Evolutionary conservation across 2,329 filamentous ascomycete genomes (phyloP), one percentile per base, ranked within the genome.

Genomic region (Dactylonectria macrodidyma): DNA sequence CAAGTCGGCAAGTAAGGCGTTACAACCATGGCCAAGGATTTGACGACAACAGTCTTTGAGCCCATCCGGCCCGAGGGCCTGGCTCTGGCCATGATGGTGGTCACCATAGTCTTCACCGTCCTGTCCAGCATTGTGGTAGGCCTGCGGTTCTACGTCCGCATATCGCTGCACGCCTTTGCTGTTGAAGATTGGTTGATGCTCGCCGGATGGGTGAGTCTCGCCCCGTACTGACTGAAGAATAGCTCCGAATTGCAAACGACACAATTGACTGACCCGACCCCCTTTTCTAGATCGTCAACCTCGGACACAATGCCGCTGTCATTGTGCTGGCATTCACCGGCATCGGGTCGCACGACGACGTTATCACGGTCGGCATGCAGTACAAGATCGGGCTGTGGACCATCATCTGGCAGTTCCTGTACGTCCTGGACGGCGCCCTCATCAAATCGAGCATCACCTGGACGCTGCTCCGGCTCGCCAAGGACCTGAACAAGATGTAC

Each of bases 391-490:
- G 67, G 7, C 22, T 69, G 7, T 69, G 67, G 67, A 71, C 64
- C 22, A 59, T 71, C 9, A 70, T 71, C 33, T 71, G 69, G 69
- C 69, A 71, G 44, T 70, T 71, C 50, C 26, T 71, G 5, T 71
- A 71, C 38, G 69, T 71, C 9, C 16, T 68, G 12, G 69, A 68
- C 48, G 58, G 64, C n/a, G 67, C 67, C 1, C 24, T 71, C 5
- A 70, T 71, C 59, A 71, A 71, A 34, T 68, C 67, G 9, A 70
- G 67, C 59, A 71, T 71, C 48, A 68, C 60, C 58, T 70, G 64
- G 59, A 70, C 67, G 5, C 64, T 71, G 11, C 60, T 71, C 5
- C 69, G 69, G 4, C 64, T 71, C 3, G 69, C 69, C 24, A 71
- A 69, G 52, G 61, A 63, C 58, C 30, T 70, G 26, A 68, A 63